Evolutionary conservation across 2,329 filamentous ascomycete genomes (phyloP), one percentile per base, ranked within the genome.

Genomic region (Zasmidium citrigriseum): DNA sequence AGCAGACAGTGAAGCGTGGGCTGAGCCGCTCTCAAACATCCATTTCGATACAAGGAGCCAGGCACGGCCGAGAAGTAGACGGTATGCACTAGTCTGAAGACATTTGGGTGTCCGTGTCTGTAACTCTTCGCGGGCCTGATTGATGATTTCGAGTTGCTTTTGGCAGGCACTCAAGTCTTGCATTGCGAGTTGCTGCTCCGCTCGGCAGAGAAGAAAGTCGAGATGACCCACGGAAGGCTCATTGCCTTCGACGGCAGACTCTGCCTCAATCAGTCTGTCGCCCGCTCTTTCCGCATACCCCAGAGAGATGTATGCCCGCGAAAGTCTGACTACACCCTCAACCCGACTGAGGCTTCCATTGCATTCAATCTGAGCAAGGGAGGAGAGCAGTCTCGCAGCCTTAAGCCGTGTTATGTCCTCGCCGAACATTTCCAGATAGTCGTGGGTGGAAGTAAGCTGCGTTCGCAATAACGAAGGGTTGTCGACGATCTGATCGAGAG

Each of bases 251-350:
- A 82, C 73, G 10, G 75, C 73, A 2, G 80, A 77, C 1, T 79
- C 64, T 1, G 72, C 70, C 41, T 74, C 72, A 1, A 82, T 79
- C 16, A 97, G 79, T 2, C 81, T 72, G 4, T 80, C 68, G 5
- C 79, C 80, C 47, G 86, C 84, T 67, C 83, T 84, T 46, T 81
- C 82, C 50, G 82, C 82, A 64, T 87, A 84, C 24, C 86, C 87
- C 60, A 88, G 77, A 4, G 80, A 77, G 46, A 85, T 76, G 66
- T 86, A 84, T 61, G 86, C 82, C 7, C 81, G 65, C 1, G 80
- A 82, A 5, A 87, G 73, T 18, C 54, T 54, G 22, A 57, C n/a
- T 12, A 50, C 25, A 18, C 58, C 57, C n/a, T 73, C 62, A 75
- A 79, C 22, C 78, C 75, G 60, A 71, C 76, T 29, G 70, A 70